phyloP scores from a whole-genome alignment of 2,329 filamentous ascomycete genomes.

The Cladobotryum mycophilum region DNA sequence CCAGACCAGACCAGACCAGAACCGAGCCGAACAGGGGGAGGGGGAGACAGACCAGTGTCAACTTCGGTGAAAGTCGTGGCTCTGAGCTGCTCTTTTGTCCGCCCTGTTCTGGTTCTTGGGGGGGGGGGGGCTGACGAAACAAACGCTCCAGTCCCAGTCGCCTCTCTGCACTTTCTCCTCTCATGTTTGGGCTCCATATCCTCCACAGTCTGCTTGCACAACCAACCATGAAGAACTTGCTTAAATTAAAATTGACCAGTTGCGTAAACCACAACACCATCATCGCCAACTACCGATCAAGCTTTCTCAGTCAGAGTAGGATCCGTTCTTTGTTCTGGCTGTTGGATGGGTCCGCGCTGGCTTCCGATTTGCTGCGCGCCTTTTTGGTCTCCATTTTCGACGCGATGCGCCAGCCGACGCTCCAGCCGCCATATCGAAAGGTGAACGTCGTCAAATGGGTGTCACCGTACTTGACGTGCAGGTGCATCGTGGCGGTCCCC shows the following conservation, averaged over 20 bases:
- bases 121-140: too few species aligned
- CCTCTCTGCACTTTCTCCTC: neutral
- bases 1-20: conserved; percentile 1
- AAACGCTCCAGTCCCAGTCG: too few species aligned
- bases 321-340: conserved; percentile 5
- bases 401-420: conserved; percentile 9
- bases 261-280: conserved; percentile 7
- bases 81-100: conserved; percentile 2
- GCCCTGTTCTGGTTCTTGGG: too few species aligned
- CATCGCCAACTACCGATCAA: conserved; percentile 11
- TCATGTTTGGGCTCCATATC: neutral
- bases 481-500: conserved; percentile 12
- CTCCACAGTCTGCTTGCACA: neutral
- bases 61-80: conserved; percentile 14
- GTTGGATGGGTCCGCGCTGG: conserved; percentile 1
- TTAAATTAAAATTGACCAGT: conserved; percentile 9
- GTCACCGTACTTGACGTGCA: conserved; percentile 11
- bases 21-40: too few species aligned
- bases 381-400: conserved; percentile 1
- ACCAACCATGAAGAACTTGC: conserved; percentile 1
- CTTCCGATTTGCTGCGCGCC: conserved; percentile 12
- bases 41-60: neutral
- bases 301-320: neutral
- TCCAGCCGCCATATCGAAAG: conserved; percentile 4
- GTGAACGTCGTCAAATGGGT: conserved; percentile 9